Evolutionary conservation across 352 stramenopile genomes (phyloP).

Genomic region (Pythium dissotocum): DNA sequence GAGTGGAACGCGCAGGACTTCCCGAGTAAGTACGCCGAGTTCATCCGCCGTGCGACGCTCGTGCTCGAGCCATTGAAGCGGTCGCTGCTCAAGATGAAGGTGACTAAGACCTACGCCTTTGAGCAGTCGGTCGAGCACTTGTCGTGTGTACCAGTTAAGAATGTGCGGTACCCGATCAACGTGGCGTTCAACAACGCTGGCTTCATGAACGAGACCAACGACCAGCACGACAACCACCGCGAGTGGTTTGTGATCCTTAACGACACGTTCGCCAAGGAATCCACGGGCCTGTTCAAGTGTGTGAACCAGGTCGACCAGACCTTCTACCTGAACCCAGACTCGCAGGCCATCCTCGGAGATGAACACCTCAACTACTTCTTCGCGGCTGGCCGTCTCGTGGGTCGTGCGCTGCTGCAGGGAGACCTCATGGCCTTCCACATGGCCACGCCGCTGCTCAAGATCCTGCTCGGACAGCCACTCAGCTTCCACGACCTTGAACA

Average conservation of each 20-base stretch:
- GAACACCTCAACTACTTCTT: conserved; percentile 32
- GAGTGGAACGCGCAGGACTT: conserved; percentile 7
- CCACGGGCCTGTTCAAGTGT: conserved; percentile 28
- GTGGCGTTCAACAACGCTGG: conserved; percentile 30
- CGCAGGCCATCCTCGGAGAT: conserved; percentile 23
- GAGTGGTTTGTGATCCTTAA: conserved; percentile 60
- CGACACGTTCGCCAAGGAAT: conserved; percentile 24
- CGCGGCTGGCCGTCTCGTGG: conserved; percentile 24
- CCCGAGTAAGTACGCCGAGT: conserved; percentile 24
- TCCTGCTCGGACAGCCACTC: conserved; percentile 90
- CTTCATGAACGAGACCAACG: conserved; percentile 33
- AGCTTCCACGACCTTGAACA: conserved; percentile 88
- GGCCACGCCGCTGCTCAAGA: conserved; percentile 92
- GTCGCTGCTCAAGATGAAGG: conserved; percentile 8
- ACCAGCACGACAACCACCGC: conserved; percentile 26
- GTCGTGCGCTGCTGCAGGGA: conserved; percentile 49
- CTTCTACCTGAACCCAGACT: conserved; percentile 32
- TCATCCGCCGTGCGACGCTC: conserved; percentile 10
- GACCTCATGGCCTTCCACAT: conserved; percentile 88
- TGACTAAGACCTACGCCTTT: neutral
- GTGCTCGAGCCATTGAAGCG: conserved; percentile 1
- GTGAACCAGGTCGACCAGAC: conserved; percentile 30
- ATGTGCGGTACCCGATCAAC: conserved; percentile 1
- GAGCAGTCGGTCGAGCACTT: conserved; percentile 10
- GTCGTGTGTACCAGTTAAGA: conserved; percentile 1